Conservation (phyloP, 2,329 filamentous ascomycete species). For the Fusarium sp. region DNA sequence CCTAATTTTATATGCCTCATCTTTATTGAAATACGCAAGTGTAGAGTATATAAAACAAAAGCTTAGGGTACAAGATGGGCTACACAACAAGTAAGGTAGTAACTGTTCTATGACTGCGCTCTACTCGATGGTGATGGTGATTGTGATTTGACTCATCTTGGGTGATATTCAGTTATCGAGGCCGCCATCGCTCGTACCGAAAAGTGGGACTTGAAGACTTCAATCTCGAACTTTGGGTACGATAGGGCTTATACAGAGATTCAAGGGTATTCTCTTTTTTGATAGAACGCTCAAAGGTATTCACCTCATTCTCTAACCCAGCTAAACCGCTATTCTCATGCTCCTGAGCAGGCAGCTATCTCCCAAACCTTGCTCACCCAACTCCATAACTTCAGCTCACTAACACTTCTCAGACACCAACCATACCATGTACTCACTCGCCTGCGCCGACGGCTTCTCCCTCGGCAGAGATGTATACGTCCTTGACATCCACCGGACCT, state of each 20-base stretch:
- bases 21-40: no score
- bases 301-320: no score
- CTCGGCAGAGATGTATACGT: conserved; percentile 63
- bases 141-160: conserved; percentile 2
- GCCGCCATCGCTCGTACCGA: conserved; percentile 19
- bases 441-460: conserved; percentile 47
- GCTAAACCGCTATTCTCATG: no score
- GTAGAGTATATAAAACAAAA: no score
- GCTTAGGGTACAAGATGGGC: no score
- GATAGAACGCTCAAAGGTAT: not conserved
- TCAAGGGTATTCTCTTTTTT: not conserved
- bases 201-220: conserved; percentile 43
- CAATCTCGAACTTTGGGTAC: conserved; percentile 14
- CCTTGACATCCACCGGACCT: conserved; percentile 65
- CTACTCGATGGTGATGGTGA: not conserved
- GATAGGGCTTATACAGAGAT: not conserved
- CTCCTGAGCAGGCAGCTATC: accelerated
- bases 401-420: conserved; percentile 19
- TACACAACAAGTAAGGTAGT: no score
- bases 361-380: not conserved
- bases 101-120: not conserved
- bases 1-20: no score
- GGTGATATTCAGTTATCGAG: conserved; percentile 49
- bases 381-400: not conserved
- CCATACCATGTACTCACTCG: conserved; percentile 51